Evolutionary conservation across 2,329 filamentous ascomycete genomes (phyloP).

Genomic region (Colletotrichum navitas): DNA sequence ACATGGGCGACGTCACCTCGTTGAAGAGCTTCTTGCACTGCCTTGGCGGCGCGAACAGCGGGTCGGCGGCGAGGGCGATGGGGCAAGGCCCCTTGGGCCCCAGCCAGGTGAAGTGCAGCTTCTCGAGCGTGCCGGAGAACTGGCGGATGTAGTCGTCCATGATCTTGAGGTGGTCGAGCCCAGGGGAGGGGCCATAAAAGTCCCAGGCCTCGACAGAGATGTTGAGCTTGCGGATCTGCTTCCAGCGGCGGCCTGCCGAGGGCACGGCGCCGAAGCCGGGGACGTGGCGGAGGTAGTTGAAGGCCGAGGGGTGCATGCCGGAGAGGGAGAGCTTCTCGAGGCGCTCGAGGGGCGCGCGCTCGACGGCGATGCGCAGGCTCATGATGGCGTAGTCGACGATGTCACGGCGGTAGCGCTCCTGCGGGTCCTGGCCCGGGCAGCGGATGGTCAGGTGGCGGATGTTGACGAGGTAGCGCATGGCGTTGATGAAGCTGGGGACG

Average conservation of each 20-base stretch:
- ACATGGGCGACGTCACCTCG: constrained; percentile 75
- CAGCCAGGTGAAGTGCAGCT: constrained; percentile 83
- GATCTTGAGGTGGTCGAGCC: constrained; percentile 79
- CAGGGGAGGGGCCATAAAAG: constrained; percentile 69
- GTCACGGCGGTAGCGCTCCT: constrained; percentile 79
- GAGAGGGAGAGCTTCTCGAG: constrained; percentile 79
- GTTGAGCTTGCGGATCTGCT: constrained; percentile 79
- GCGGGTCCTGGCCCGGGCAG: constrained; percentile 78
- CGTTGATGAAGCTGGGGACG: constrained; percentile 84
- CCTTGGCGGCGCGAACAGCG: constrained; percentile 72
- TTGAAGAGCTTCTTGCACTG: constrained; percentile 70
- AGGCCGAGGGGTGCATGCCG: constrained; percentile 79
- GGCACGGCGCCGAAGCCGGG: constrained; percentile 82
- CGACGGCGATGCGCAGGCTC: constrained; percentile 85
- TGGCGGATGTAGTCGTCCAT: constrained; percentile 83
- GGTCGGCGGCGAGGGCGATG: constrained; percentile 76
- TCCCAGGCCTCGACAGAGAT: constrained; percentile 81
- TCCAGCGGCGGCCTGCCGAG: constrained; percentile 79
- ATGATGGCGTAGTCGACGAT: constrained; percentile 91
- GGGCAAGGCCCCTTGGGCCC: constrained; percentile 80
- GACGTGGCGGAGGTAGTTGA: constrained; percentile 82
- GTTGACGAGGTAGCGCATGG: constrained; percentile 76
- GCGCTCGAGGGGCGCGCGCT: constrained; percentile 75
- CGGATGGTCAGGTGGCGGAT: constrained; percentile 81
- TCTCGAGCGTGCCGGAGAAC: constrained; percentile 75